A percentile compares a stretch with the other conserved stretches of the same genome.
Evolutionary conservation across 768 basidiomycete species (phyloP).

Genomic region (Ephemerocybe angulata): DNA sequence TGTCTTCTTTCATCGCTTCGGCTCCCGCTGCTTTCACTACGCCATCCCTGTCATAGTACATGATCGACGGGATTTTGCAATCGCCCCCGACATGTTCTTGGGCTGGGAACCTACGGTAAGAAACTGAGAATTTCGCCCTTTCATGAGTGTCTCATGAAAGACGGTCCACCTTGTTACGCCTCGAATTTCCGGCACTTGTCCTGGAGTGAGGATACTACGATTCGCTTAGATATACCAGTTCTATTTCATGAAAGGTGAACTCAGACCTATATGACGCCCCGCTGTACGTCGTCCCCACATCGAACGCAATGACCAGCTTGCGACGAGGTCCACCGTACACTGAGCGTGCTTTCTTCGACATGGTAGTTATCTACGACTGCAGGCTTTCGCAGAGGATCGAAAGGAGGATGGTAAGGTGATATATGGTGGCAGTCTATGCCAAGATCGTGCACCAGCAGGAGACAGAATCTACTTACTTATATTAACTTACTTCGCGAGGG

Average conservation of each 20-base stretch:
- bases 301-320: constrained; percentile 40
- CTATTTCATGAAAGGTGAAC: too few species aligned
- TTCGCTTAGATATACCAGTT: neutral
- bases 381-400: too few species aligned
- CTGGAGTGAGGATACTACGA: constrained; percentile 37
- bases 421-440: too few species aligned
- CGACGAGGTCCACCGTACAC: constrained; percentile 19
- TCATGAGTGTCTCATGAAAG: too few species aligned
- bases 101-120: constrained; percentile 35
- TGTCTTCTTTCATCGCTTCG: constrained; percentile 36
- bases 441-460: too few species aligned
- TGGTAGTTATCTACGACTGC: too few species aligned
- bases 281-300: constrained; percentile 41
- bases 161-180: constrained; percentile 21
- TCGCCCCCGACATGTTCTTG: constrained; percentile 40
- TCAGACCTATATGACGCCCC: constrained; percentile 38
- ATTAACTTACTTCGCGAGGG: too few species aligned
- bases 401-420: too few species aligned
- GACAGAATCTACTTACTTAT: too few species aligned
- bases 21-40: constrained; percentile 38
- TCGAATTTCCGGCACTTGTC: constrained; percentile 19
- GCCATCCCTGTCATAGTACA: constrained; percentile 42
- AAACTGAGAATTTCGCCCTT: too few species aligned
- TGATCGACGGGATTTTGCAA: constrained; percentile 44
- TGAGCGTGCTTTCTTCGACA: too few species aligned